A percentile compares a stretch with the other conserved stretches of the same genome.
Evolutionary conservation across 83 land plant genomes (phyloP).

Genomic region (Isoetes engelmannii): DNA sequence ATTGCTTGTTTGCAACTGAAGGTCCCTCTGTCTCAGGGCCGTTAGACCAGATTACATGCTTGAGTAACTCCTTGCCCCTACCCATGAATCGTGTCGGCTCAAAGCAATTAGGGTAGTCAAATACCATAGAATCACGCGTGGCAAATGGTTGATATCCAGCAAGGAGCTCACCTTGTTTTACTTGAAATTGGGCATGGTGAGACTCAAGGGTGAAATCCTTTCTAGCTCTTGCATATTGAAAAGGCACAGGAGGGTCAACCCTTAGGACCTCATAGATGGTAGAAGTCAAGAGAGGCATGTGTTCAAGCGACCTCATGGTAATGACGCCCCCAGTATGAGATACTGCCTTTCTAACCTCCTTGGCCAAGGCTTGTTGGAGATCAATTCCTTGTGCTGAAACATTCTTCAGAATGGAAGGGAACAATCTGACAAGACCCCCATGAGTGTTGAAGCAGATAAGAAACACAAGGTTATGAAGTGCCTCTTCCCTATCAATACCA

Average conservation of each 20-base stretch:
- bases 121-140: constrained; percentile 45
- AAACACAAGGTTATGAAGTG: not conserved
- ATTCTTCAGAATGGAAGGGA: not conserved
- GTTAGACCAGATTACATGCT: constrained; percentile 60
- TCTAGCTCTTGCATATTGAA: constrained; percentile 34
- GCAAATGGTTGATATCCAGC: constrained; percentile 57
- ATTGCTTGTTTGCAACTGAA: constrained; percentile 48
- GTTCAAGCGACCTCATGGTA: constrained; percentile 21
- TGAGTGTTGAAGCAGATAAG: not conserved
- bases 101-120: constrained; percentile 44
- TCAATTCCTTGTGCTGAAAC: not conserved
- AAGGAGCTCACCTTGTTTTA: constrained; percentile 51
- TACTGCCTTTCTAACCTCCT: constrained; percentile 22
- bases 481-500: not conserved
- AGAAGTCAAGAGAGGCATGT: constrained; percentile 33
- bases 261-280: constrained; percentile 31
- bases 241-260: constrained; percentile 29
- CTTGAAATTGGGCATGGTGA: constrained; percentile 18
- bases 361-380: constrained; percentile 5
- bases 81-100: constrained; percentile 40
- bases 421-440: not conserved
- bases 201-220: constrained; percentile 27
- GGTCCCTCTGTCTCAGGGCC: constrained; percentile 56
- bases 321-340: constrained; percentile 4
- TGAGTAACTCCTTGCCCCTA: constrained; percentile 35